Base-by-base conservation (phyloP, 2,329 filamentous ascomycete genomes). In the Diaporthe citrichinensis region DNA sequence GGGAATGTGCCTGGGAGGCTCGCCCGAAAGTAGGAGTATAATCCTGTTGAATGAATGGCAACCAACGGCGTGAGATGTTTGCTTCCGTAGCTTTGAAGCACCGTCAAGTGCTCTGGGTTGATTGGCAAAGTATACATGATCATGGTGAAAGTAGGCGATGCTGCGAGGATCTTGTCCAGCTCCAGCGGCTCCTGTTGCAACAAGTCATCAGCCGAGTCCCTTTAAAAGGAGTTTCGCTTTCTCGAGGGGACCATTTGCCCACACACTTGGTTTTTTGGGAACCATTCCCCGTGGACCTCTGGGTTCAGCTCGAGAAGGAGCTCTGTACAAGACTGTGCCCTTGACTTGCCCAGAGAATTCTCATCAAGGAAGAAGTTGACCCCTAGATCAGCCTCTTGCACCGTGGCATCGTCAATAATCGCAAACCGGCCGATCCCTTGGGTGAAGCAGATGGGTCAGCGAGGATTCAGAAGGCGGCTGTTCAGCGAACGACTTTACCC, bases 311-410 rank as follows among this genome's bases (percentile, higher is more conserved):
- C 97, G 77, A 92, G 88, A 58, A 99, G 88, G 73, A 96, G 88
- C 77, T 93, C 92, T 75, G 93, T 92, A 73, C 94, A 94, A 81
- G 94, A 92, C 82, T 95, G 90, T 2, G 96, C 95, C 79, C 97
- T 92, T 36, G 92, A 92, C 80, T 92, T 92, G 72, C 95, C 96
- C 51, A 98, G 83, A 78, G 92, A 93, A 67, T 89, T 87, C 79
- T 97, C 92, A 77, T 98, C 95, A 0, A 99, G 88, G 81, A 99
- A 99, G 88, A 99, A 99, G 85, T 99, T 99, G 77, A 98, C 93
- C 6, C 97, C 97, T 55, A 99, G 87, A 81, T 99, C 97, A 57
- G 92, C 88, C 79, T 98, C 93, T 1, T 87, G 88, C n/a, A 99
- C 96, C 3, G 89, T 84, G 1, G 92, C 90, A 9, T 94, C 92